Base-by-base conservation (phyloP, 2,329 filamentous ascomycete genomes). In the Exserohilum turcica region DNA sequence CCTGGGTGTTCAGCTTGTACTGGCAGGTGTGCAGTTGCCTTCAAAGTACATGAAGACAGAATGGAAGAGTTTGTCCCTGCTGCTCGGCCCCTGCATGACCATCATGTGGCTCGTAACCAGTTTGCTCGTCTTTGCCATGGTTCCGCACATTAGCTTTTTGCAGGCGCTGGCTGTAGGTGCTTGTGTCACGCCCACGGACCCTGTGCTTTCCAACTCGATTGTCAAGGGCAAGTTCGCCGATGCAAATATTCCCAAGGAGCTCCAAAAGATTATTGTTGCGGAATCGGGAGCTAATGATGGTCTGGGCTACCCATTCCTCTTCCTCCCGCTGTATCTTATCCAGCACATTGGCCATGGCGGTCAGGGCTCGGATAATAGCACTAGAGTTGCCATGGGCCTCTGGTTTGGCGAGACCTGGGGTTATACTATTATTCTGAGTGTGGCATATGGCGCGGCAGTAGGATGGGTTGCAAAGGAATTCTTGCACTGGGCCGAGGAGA, bases 201-300 rank as follows among this genome's bases (percentile, higher is more conserved):
- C 92, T 0, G 86, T 96, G 1, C 75, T 96, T 32, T 93, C 89
- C 13, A 93, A 94, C 59, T 89, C 89, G 2, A 96, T 96, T 52
- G 91, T 96, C 39, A 96, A 96, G 77, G 92, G 92, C 28, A 92
- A 90, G 65, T 97, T 96, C 69, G 92, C 92, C 1, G 92, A 96
- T 67, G 88, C 92, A 65, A 94, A 96, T 70, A 87, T 96, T 15
- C 91, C 92, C 0, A 87, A 86, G 52, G 84, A 87, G 24, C 78
- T 97, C 43, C 91, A 96, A 77, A 86, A 88, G 59, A 90, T 79
- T 54, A 79, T 78, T 54, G 77, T 77, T 54, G 79, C 76, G 32
- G 92, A 97, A 76, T 92, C 89, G 0, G 92, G 92, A 1, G 89
- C 91, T 1, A 96, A 96, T 66, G 92, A 96, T 74, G 92, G 92